Percentiles rank a stretch among this genome's conserved stretches.
Evolutionary conservation across 192 early-diverging fungal species (phyloP).

Genomic region (Linnemannia exigua): DNA sequence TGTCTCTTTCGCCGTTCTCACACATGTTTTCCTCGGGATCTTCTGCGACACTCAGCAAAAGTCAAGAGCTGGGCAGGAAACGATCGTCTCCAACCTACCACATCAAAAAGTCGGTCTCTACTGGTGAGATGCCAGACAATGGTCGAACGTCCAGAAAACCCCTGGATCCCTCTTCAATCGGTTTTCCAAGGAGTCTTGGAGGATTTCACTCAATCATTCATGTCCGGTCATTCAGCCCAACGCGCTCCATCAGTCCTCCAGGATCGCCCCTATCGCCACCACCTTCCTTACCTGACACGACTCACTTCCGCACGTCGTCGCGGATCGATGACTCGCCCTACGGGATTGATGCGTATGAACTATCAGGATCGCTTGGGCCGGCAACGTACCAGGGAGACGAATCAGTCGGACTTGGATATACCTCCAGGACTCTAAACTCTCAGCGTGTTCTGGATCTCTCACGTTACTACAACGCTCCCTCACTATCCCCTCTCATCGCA

Average conservation of each 20-base stretch:
- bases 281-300: neutral
- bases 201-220: slow-evolving; percentile 2
- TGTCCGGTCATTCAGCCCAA: slow-evolving; percentile 27
- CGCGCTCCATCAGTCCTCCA: neutral
- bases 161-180: neutral
- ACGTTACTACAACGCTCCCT: slow-evolving; percentile 13
- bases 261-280: neutral
- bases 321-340: neutral
- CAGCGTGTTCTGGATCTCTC: slow-evolving; percentile 16
- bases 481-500: neutral
- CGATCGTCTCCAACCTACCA: slow-evolving; percentile 1
- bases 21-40: slow-evolving; percentile 33
- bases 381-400: slow-evolving; percentile 5
- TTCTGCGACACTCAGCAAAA: neutral
- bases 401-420: slow-evolving; percentile 17
- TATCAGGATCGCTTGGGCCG: neutral
- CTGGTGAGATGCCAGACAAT: neutral
- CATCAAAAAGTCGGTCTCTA: neutral
- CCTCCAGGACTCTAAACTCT: slow-evolving; percentile 5
- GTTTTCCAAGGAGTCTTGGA: neutral
- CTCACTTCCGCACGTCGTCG: neutral
- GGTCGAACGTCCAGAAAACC: neutral
- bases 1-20: slow-evolving; percentile 46
- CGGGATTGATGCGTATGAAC: neutral
- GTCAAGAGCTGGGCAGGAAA: neutral